phyloP scores from a whole-genome alignment of 108 stramenopile genomes.

The Pinguiococcus pyrenoidosus region DNA sequence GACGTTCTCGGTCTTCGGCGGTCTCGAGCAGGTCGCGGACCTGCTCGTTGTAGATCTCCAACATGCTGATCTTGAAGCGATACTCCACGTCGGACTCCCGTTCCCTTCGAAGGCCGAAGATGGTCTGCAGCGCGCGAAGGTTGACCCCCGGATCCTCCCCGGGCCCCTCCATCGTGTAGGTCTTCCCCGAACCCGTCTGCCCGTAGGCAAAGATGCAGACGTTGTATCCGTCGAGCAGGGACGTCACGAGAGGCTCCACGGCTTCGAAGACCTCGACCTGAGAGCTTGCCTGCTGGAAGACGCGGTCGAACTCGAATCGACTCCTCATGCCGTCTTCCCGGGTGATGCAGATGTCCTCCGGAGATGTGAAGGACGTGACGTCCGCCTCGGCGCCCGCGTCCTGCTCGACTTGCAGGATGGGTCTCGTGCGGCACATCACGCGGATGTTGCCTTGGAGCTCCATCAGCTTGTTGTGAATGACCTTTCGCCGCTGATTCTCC shows the following conservation, averaged over 20 bases:
- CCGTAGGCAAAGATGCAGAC: slow-evolving; percentile 41
- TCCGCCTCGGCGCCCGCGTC: slow-evolving; percentile 14
- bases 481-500: slow-evolving; percentile 13
- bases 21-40: slow-evolving; percentile 65
- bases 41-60: slow-evolving; percentile 96
- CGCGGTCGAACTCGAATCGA: slow-evolving; percentile 44
- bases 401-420: slow-evolving; percentile 29
- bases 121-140: slow-evolving; percentile 44
- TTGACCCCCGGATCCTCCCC: slow-evolving; percentile 35
- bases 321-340: slow-evolving; percentile 2
- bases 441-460: slow-evolving; percentile 52
- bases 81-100: slow-evolving; percentile 39
- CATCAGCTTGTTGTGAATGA: slow-evolving; percentile 29
- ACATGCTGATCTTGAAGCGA: slow-evolving; percentile 51
- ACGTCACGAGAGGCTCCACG: slow-evolving; percentile 28
- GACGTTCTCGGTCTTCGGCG: neutral
- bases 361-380: slow-evolving; percentile 21
- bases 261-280: slow-evolving; percentile 35
- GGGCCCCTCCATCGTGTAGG: slow-evolving; percentile 43
- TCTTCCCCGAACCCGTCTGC: slow-evolving; percentile 43
- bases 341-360: slow-evolving; percentile 14
- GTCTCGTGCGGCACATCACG: slow-evolving; percentile 41
- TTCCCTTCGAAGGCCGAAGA: slow-evolving; percentile 43
- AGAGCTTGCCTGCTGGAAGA: slow-evolving; percentile 26
- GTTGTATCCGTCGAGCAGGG: slow-evolving; percentile 37